Percentiles rank a stretch among this genome's conserved stretches.
These are phyloP conservation scores for Digitaria exilis DNA, from an alignment of 202 grass and related monocot genomes.

Conservation along the genomic window DNA sequence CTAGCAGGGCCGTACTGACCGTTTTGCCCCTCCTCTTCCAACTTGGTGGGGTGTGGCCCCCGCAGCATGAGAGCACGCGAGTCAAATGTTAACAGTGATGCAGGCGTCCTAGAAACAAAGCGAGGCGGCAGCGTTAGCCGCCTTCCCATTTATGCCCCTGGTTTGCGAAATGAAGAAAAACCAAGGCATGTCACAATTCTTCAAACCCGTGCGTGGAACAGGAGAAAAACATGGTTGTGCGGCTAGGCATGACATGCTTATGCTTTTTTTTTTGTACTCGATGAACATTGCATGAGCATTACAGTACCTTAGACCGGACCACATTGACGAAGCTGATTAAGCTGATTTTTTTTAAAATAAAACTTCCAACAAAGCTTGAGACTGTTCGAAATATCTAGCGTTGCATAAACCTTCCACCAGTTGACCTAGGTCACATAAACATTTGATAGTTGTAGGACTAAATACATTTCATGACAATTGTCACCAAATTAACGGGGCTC, in stretches of 20 bases:
- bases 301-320: background rate
- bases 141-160: slow-evolving; percentile 18
- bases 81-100: background rate
- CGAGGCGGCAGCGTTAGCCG: background rate
- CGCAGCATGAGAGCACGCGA: background rate
- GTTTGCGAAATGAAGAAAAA: background rate
- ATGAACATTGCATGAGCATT: background rate
- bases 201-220: background rate
- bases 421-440: background rate
- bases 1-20: background rate
- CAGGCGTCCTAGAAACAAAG: background rate
- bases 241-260: background rate
- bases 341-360: background rate
- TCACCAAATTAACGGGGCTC: no score
- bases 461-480: no score
- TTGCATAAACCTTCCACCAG: background rate
- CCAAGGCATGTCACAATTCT: background rate
- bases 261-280: background rate
- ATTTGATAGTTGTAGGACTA: no score
- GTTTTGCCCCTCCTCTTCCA: slow-evolving; percentile 14
- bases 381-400: background rate
- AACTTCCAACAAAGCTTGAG: background rate
- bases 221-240: background rate
- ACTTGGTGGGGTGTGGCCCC: slow-evolving; percentile 1
- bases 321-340: background rate